Percentiles rank a stretch among this genome's conserved stretches.
phyloP scores from a whole-genome alignment of 305 asterid genomes.

The Fraxinus angustifolia region DNA sequence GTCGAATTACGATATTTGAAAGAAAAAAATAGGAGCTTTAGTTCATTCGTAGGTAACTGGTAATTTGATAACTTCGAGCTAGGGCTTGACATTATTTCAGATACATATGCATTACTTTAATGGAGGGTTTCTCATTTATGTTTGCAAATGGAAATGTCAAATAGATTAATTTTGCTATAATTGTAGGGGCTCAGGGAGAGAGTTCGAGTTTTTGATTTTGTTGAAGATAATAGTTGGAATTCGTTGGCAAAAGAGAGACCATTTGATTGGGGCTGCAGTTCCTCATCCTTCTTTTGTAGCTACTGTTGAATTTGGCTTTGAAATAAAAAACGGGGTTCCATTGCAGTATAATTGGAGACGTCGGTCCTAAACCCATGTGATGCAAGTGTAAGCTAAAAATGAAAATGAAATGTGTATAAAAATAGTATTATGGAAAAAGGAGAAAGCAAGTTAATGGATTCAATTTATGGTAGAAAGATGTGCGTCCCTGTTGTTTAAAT shows the following conservation, averaged over 20 bases:
- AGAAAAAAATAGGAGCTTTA: neutral
- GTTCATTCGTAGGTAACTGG: neutral
- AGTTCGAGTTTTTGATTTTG: conserved; percentile 4
- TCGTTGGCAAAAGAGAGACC: neutral
- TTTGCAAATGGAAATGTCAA: conserved; percentile 6
- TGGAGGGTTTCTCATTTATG: neutral
- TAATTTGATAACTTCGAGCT: conserved; percentile 8
- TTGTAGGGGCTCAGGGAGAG: conserved; percentile 9
- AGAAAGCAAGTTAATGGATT: conserved; percentile 2
- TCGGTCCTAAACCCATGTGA: neutral
- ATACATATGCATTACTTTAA: neutral
- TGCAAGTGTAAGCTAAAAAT: neutral
- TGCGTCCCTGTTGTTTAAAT: neutral
- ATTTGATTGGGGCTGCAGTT: neutral
- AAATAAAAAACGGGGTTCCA: neutral
- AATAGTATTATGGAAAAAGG: neutral
- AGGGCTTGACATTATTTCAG: conserved; percentile 12
- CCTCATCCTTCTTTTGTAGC: neutral
- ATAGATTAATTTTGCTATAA: neutral
- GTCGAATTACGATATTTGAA: neutral
- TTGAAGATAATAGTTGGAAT: neutral
- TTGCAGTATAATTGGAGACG: neutral
- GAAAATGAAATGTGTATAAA: neutral
- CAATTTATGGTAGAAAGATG: neutral
- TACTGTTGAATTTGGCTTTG: neutral